Base-by-base conservation (phyloP, 169 alveolate species). In the Cystoisospora suis region DNA sequence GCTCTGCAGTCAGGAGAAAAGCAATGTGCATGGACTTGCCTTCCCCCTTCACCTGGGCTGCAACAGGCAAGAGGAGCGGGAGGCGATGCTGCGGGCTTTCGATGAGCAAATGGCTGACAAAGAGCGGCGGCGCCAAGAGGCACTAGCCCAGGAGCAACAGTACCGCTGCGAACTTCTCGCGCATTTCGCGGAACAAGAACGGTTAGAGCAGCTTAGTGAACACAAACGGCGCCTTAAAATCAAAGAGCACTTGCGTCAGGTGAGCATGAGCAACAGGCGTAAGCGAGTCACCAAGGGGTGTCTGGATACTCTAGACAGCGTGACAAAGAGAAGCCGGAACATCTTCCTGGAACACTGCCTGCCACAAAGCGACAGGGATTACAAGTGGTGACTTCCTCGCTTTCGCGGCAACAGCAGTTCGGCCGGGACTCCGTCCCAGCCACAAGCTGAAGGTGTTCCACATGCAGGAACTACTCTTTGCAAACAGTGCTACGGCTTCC, bases 151-250 rank as follows among this genome's bases (percentile, higher is more conserved):
- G 94, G 98, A 96, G 93, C 91, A 93, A 36, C 95, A 93, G 44
- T 95, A 94, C 88, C 95, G 96, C 90, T 92, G 90, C 77, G 87
- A 90, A 79, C 93, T 96, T 91, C 92, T 95, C 95, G 95, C 94
- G 36, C 95, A 95, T 88, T 95, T 95, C 87, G 98, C 98, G 49
- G 95, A 95, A 46, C 97, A 96, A 86, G 97, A 95, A 69, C 86
- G 93, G 86, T 77, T 96, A 40, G 98, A 96, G 86, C 95, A 96
- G 90, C 89, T 95, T 94, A 95, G 95, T 89, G 95, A 93, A 44
- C 94, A 95, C 85, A 95, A 94, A 89, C 91, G 97, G 83, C 94
- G 96, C 86, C 93, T 94, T 94, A 95, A 94, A 86, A 95, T 95
- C 75, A 59, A 88, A 65, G 98, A 96, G 75, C 98, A 96, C 88